Percentiles rank a stretch among this genome's conserved stretches.
These are phyloP conservation scores for Periconia digitata DNA, from an alignment of 2,329 filamentous ascomycete species.

Conservation along the genomic window DNA sequence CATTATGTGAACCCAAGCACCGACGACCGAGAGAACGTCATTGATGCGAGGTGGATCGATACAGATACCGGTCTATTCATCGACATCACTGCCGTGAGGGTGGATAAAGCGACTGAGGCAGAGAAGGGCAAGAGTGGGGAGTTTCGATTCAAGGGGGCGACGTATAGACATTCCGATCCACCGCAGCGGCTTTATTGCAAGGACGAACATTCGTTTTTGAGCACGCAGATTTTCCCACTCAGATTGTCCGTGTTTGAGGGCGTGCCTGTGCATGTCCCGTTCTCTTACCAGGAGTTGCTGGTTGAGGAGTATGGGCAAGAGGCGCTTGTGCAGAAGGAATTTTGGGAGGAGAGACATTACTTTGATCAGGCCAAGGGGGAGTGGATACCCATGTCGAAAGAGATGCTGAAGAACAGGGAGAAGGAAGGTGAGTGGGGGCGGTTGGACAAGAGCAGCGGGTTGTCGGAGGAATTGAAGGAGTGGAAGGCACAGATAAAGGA, in stretches of 20 bases:
- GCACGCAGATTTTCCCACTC: constrained; percentile 59
- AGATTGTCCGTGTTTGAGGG: constrained; percentile 58
- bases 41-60: constrained; percentile 65
- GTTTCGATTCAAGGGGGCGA: background rate
- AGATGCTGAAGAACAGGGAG: background rate
- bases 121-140: background rate
- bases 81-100: constrained; percentile 61
- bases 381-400: constrained; percentile 22
- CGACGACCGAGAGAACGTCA: constrained; percentile 55
- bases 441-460: background rate
- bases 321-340: constrained; percentile 51
- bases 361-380: constrained; percentile 39
- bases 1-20: constrained; percentile 51
- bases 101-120: constrained; percentile 43
- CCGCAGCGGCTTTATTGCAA: constrained; percentile 48
- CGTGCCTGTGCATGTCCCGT: constrained; percentile 57
- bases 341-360: constrained; percentile 40
- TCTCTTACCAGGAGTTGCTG: constrained; percentile 57
- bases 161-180: background rate
- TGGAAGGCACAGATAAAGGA: no score
- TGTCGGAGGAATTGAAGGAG: constrained; percentile 1
- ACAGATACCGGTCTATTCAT: constrained; percentile 61
- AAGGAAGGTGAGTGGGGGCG: constrained; percentile 2
- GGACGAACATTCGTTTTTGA: constrained; percentile 57
- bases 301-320: constrained; percentile 57